Evolutionary conservation across 345 rosid genomes (phyloP), one percentile per base, ranked within the genome.

Genomic region (Citrus cavaleriei): DNA sequence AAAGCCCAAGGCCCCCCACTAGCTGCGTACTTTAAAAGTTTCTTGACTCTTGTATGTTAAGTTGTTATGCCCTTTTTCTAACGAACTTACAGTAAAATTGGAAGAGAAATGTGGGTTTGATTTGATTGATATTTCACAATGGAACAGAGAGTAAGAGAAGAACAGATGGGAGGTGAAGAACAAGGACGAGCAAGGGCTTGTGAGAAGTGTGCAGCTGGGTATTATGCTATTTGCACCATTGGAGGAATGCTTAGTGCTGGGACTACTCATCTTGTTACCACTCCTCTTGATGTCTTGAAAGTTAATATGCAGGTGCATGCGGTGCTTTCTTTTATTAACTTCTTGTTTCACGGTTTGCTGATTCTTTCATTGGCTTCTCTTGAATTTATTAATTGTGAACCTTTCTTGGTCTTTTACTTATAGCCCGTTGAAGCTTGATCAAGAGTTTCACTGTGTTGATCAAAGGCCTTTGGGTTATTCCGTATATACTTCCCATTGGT

Each of bases 211-310:
- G 84, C 91, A 13, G 80, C 87, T 72, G 85, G 86, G 68, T 89
- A 87, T 61, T 91, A 89, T 76, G 89, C 87, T 58, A 80, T 89
- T 19, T 91, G 92, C 32, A 67, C 89, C 0, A 55, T 72, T 40
- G 92, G 90, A 42, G 94, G 94, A 24, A 91, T 86, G 88, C 86
- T 91, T 49, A 86, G 94, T 74, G 91, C 92, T 27, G 94, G 93
- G 8, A 77, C 90, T 55, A 85, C 92, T 57, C 94, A 91, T 81
- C 86, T 87, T 61, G 88, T 77, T 21, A 74, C 88, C 78, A 91
- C 94, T 19, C 94, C 92, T 76, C 86, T 89, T 28, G 92, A 91
- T 75, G 94, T 89, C 63, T 80, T 91, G 80, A 91, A 91, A 81
- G 94, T 89, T 27, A 86, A 91, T 79, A 91, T 91, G 92, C 91